These are phyloP conservation scores for Inga laurina DNA, from an alignment of 306 rosid genomes.

Conservation along the genomic window DNA sequence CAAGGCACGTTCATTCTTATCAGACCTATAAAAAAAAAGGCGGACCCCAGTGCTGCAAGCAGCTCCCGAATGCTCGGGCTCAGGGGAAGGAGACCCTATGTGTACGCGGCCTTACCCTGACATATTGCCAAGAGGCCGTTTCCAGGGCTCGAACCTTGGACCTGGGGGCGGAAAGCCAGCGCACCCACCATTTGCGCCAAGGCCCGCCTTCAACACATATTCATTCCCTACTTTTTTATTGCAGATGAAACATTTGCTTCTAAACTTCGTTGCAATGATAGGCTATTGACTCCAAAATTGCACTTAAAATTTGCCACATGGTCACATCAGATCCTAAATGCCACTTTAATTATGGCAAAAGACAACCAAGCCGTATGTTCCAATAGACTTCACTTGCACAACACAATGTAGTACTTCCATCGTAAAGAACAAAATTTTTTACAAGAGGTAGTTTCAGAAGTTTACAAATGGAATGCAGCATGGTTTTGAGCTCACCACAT, in stretches of 20 bases:
- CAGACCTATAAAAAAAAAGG: too few species aligned
- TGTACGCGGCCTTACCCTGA: too few species aligned
- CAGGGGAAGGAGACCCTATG: too few species aligned
- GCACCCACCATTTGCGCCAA: too few species aligned
- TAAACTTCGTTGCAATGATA: slow-evolving; percentile 11
- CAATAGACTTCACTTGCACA: slow-evolving; percentile 11
- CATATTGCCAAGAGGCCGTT: too few species aligned
- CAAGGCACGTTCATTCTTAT: slow-evolving; percentile 19
- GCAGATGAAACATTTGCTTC: neutral
- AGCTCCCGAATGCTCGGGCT: too few species aligned
- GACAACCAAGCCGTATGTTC: neutral
- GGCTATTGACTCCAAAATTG: neutral
- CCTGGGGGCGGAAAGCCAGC: too few species aligned
- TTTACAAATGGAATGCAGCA: neutral
- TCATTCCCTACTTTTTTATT: slow-evolving; percentile 5
- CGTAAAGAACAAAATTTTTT: slow-evolving; percentile 6
- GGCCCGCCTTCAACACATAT: slow-evolving; percentile 22
- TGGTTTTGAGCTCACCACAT: neutral
- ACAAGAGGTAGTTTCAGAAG: slow-evolving; percentile 6
- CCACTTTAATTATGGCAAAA: neutral
- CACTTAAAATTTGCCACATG: neutral
- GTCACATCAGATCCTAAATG: neutral
- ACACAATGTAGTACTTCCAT: slow-evolving; percentile 2
- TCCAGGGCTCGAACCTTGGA: too few species aligned
- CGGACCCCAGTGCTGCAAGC: too few species aligned